A percentile compares a stretch with the other conserved stretches of the same genome.
Evolutionary conservation across 2,329 filamentous ascomycete genomes (phyloP).

Genomic region (Annulohypoxylon truncatum): DNA sequence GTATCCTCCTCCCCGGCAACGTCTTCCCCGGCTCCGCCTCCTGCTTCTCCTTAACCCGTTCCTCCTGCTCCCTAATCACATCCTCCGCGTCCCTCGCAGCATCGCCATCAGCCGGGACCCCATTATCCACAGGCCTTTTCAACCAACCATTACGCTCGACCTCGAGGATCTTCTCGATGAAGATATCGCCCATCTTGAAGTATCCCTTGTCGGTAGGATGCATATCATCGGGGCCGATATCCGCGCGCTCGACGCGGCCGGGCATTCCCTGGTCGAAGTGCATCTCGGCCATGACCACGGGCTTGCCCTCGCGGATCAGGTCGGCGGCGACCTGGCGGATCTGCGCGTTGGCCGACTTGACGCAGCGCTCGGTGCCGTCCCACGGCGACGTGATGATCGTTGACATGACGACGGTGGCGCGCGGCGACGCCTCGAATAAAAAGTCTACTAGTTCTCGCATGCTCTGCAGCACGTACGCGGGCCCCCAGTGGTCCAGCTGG

Average conservation of each 20-base stretch:
- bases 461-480: conserved; percentile 41
- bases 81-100: conserved; percentile 37
- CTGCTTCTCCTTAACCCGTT: conserved; percentile 20
- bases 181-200: conserved; percentile 49
- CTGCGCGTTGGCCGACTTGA: conserved; percentile 48
- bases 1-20: conserved; percentile 2
- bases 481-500: conserved; percentile 43
- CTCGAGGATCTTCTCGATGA: conserved; percentile 46
- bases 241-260: conserved; percentile 35
- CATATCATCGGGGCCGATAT: conserved; percentile 44
- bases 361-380: conserved; percentile 43
- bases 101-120: conserved; percentile 32
- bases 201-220: conserved; percentile 48
- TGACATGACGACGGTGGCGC: conserved; percentile 45
- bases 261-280: conserved; percentile 47
- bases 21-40: not conserved
- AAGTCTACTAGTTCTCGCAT: conserved; percentile 46
- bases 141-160: conserved; percentile 46
- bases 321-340: conserved; percentile 47
- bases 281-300: conserved; percentile 44
- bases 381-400: conserved; percentile 45
- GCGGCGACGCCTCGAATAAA: conserved; percentile 44
- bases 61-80: conserved; percentile 20
- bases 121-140: conserved; percentile 37
- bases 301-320: conserved; percentile 42